Evolutionary conservation across 192 early-diverging fungal species (phyloP), one percentile per base, ranked within the genome.

Genomic region (Coemansia guatemalensis): DNA sequence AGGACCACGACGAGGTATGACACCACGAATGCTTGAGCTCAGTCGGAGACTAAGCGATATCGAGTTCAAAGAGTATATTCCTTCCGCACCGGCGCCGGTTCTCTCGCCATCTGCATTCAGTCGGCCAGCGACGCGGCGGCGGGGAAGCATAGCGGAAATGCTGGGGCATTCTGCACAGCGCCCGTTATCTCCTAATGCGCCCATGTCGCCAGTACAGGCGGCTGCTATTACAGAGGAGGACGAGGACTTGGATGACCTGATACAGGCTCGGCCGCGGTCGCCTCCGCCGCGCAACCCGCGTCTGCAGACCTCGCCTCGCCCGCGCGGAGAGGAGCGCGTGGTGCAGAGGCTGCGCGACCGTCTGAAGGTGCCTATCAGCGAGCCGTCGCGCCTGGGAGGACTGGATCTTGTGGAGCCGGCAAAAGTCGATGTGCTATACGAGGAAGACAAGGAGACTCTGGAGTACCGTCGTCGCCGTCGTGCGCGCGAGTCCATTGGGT

Each of bases 361-460:
- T 11, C 32, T 78, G 55, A 60, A 62, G 0, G 70, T 78, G 30
- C 62, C 70, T 11, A 30, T 32, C 12, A 78, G 75, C 66, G 62
- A 65, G 63, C 75, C 75, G 17, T 67, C 70, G 32, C 48, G 54
- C 8, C 70, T 78, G 49, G 66, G 66, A 9, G 75, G 75, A 33
- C 63, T 78, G 54, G 75, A 78, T 18, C 75, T 78, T 39, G 70
- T 78, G 39, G 75, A 78, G 67, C 75, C 75, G 50, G 75, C 75
- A 35, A 72, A 71, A 24, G 75, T 78, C 22, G 75, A 78, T 48
- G 60, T 53, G 25, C 23, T 52, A 48, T 78, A 78, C 52, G 60
- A 23, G 25, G 75, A 73, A 48, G 75, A 72, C 58, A 25, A 11
- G 1, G 75, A 78, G 67, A 73, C 75, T 29, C 62, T 55, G 12